Percentiles rank a stretch among this genome's conserved stretches.
Evolutionary conservation across 2,329 filamentous ascomycete genomes (phyloP).

Genomic region (Cladosporium sp.): DNA sequence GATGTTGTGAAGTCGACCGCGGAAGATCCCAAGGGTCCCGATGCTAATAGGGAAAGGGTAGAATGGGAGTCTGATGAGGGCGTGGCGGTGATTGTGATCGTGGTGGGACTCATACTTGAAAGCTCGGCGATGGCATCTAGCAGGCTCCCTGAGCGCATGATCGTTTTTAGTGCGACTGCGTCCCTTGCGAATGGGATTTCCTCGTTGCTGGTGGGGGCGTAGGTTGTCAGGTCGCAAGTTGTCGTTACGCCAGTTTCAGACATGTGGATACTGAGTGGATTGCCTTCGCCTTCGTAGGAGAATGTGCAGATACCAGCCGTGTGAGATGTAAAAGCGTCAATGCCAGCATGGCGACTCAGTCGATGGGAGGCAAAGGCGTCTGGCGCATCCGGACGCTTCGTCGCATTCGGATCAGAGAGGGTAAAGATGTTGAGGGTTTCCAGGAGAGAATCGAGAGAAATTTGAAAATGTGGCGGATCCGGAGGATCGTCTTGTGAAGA

Average conservation of each 20-base stretch:
- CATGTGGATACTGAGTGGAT: constrained; percentile 76
- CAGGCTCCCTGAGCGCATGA: constrained; percentile 75
- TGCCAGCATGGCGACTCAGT: constrained; percentile 38
- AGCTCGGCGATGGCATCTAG: constrained; percentile 68
- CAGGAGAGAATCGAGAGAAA: constrained; percentile 79
- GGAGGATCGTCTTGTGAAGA: constrained; percentile 33
- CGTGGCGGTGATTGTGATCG: constrained; percentile 47
- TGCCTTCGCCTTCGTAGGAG: constrained; percentile 68
- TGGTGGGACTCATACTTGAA: constrained; percentile 58
- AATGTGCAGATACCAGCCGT: constrained; percentile 83
- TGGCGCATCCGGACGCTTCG: constrained; percentile 31
- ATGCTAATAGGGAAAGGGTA: constrained; percentile 64
- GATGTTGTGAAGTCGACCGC: constrained; percentile 52
- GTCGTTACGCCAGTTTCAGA: constrained; percentile 84
- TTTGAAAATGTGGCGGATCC: constrained; percentile 68
- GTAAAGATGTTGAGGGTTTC: constrained; percentile 96
- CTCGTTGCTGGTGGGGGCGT: constrained; percentile 50
- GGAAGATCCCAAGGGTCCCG: constrained; percentile 55
- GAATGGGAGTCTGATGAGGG: constrained; percentile 37
- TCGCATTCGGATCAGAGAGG: constrained; percentile 45
- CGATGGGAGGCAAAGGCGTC: constrained; percentile 35
- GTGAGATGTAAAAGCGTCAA: constrained; percentile 77
- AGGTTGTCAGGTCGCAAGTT: constrained; percentile 85
- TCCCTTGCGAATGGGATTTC: constrained; percentile 86
- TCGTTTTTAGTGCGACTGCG: constrained; percentile 81